Conservation (phyloP, 176 grass and related monocot species). For the Oryza longistaminata region DNA sequence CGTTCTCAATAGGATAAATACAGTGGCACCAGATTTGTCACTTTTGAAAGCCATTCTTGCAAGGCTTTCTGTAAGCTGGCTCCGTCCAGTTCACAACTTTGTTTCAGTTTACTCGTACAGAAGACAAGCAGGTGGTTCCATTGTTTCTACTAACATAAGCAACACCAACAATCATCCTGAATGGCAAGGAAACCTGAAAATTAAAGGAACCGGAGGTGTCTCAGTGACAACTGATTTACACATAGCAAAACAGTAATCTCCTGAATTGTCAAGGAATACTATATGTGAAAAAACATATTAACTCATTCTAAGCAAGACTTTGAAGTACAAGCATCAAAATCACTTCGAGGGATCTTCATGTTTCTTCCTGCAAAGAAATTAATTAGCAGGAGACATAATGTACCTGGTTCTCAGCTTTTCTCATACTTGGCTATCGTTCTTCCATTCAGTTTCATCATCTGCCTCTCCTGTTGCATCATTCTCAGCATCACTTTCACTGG, state of each 20-base stretch:
- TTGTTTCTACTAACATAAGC: conserved; percentile 13
- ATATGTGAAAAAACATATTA: background rate
- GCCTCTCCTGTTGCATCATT: conserved; percentile 61
- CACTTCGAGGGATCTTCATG: background rate
- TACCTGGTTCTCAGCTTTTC: conserved; percentile 62
- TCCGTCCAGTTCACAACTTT: conserved; percentile 3
- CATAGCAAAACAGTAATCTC: background rate
- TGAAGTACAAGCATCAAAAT: background rate
- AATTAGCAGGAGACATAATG: background rate
- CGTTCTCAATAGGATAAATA: conserved; percentile 20
- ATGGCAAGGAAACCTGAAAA: conserved; percentile 19
- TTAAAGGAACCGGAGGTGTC: background rate
- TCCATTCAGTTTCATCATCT: conserved; percentile 75
- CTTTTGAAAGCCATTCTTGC: conserved; percentile 28
- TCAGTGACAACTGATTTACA: background rate
- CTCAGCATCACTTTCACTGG: conserved; percentile 74
- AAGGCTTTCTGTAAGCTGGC: conserved; percentile 8
- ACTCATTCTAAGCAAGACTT: background rate
- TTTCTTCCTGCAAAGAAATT: conserved; percentile 5
- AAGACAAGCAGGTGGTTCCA: background rate
- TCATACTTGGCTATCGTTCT: conserved; percentile 56
- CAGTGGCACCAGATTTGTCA: conserved; percentile 14
- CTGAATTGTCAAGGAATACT: background rate
- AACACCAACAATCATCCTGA: background rate
- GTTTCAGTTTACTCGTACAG: conserved; percentile 13